A percentile compares a stretch with the other conserved stretches of the same genome.
phyloP scores from a whole-genome alignment of 2,329 filamentous ascomycete genomes.

The Waltergamsia citrina region DNA sequence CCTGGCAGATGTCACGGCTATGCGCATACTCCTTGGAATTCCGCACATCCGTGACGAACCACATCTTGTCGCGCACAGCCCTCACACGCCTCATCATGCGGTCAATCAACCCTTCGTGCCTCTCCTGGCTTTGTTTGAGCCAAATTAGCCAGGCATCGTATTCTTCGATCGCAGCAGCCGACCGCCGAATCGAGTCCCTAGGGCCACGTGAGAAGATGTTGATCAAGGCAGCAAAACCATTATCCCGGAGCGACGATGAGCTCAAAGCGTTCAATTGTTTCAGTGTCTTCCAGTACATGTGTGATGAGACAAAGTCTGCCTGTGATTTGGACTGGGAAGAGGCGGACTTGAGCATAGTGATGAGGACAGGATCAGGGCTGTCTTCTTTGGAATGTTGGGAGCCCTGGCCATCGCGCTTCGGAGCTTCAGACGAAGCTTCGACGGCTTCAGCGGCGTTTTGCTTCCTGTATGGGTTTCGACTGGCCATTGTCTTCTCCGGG shows the following conservation, averaged over 20 bases:
- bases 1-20: conserved; percentile 74
- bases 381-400: background rate
- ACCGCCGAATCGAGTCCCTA: conserved; percentile 58
- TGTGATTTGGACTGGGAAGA: conserved; percentile 68
- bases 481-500: conserved; percentile 39
- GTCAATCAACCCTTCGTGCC: conserved; percentile 65
- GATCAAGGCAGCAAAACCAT: conserved; percentile 62
- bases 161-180: conserved; percentile 64
- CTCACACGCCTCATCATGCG: conserved; percentile 65
- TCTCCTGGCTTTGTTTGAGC: conserved; percentile 73
- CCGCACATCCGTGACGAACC: conserved; percentile 91
- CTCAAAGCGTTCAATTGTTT: conserved; percentile 59
- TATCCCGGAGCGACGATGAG: conserved; percentile 50
- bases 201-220: conserved; percentile 67
- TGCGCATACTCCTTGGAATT: conserved; percentile 85
- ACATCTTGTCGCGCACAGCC: conserved; percentile 89
- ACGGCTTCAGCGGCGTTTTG: conserved; percentile 11
- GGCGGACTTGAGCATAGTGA: conserved; percentile 68
- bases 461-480: conserved; percentile 48
- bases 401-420: background rate
- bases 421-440: conserved; percentile 5
- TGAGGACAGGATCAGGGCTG: conserved; percentile 41
- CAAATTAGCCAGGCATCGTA: conserved; percentile 77
- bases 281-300: conserved; percentile 77
- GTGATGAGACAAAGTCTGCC: conserved; percentile 74